A percentile compares a stretch with the other conserved stretches of the same genome.
Conservation (phyloP, 352 stramenopile species). For the Pythium rhizo-oryzae region DNA sequence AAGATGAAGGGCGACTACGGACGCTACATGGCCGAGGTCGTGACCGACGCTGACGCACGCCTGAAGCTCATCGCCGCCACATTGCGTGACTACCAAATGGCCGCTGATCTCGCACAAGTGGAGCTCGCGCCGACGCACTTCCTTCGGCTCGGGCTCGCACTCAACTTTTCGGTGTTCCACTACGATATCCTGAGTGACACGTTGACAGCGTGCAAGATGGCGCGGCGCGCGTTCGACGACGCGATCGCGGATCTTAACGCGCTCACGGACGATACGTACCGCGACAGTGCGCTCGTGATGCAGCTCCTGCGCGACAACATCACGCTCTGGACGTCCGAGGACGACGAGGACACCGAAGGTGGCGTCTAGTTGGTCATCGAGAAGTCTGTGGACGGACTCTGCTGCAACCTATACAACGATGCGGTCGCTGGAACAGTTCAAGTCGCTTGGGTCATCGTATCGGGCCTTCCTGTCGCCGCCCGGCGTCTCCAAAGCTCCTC, state of each 20-base stretch:
- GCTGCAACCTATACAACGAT: no score
- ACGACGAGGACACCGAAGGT: not conserved
- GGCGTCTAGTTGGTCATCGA: not conserved
- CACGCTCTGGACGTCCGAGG: constrained; percentile 32
- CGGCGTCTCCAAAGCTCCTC: no score
- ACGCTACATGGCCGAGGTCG: constrained; percentile 23
- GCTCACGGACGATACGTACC: constrained; percentile 35
- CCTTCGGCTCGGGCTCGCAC: constrained; percentile 34
- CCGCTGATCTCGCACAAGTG: constrained; percentile 17
- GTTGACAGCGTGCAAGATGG: constrained; percentile 27
- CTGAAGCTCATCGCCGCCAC: constrained; percentile 9
- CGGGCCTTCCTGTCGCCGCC: no score
- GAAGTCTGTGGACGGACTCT: not conserved
- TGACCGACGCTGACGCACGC: not conserved
- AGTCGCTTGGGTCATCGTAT: no score
- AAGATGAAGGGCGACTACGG: constrained; percentile 91
- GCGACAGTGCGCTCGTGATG: constrained; percentile 37
- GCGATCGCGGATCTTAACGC: constrained; percentile 34
- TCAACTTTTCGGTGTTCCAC: constrained; percentile 41
- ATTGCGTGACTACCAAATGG: constrained; percentile 27
- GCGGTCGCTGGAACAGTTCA: not conserved
- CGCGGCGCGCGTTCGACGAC: constrained; percentile 40
- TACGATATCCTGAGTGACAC: constrained; percentile 31
- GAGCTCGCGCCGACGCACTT: constrained; percentile 32
- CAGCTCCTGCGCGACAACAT: constrained; percentile 42